Base-by-base conservation (phyloP, 1,139 yeast genomes). In the Kluyveromyces sp. region DNA sequence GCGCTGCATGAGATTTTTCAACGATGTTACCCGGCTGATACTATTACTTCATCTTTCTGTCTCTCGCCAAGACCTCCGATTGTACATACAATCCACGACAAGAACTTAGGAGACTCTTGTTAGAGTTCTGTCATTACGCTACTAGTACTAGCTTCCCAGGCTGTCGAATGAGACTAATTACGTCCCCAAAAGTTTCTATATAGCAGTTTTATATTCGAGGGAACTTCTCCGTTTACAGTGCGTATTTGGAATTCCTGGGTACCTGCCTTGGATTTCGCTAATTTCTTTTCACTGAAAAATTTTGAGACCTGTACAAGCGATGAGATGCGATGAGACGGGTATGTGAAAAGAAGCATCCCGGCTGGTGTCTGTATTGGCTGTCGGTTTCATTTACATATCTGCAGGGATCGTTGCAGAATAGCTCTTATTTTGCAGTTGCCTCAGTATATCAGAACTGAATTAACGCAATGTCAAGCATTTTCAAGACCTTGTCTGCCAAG, bases 391-490 rank as follows among this genome's bases (percentile, higher is more conserved):
- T n/a, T n/a, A n/a, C n/a, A n/a, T n/a, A n/a, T n/a, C n/a, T n/a
- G n/a, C n/a, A n/a, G n/a, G n/a, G n/a, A n/a, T n/a, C n/a, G n/a
- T n/a, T n/a, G 26, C 8, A 22, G 9, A 22, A 9, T 22, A 22
- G 26, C 9, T 9, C 26, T 22, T 22, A 22, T 22, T n/a, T n/a
- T n/a, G n/a, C n/a, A n/a, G n/a, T n/a, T n/a, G n/a, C n/a, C n/a
- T n/a, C n/a, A n/a, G n/a, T n/a, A n/a, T n/a, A n/a, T n/a, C n/a
- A 22, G 26, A 6, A 22, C 26, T 6, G 26, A 6, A 22, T 22
- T 22, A 9, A 22, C 6, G 26, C 7, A 3, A 73, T 72, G 77
- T 71, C 76, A 15, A 72, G 77, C 12, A 71, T 73, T 37, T 70
- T 61, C 57, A 67, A 67, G 45, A 70, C 68, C 9, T 51, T 66